These are phyloP conservation scores for Tylopilus rubrobrunneus DNA, from an alignment of 768 basidiomycete species.

Conservation along the genomic window DNA sequence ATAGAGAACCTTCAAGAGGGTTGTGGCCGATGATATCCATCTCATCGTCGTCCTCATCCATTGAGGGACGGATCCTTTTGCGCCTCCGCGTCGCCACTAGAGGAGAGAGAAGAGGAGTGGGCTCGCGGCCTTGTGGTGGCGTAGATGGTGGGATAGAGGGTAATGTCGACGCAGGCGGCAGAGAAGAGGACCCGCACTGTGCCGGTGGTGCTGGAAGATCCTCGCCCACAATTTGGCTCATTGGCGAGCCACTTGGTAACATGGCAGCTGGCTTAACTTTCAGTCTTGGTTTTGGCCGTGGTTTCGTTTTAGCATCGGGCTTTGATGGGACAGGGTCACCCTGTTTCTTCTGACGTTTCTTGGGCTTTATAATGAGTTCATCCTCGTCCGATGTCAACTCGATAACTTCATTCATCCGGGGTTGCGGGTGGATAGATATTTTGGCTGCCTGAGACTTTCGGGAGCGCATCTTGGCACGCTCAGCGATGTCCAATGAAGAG, in stretches of 20 bases:
- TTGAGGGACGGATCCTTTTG: conserved; percentile 15
- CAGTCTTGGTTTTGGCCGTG: conserved; percentile 24
- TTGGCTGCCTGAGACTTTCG: conserved; percentile 29
- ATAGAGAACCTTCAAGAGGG: not conserved
- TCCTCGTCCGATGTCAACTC: conserved; percentile 45
- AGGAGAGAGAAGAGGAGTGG: conserved; percentile 26
- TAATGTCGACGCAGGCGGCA: conserved; percentile 33
- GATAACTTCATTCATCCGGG: conserved; percentile 35
- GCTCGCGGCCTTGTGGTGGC: conserved; percentile 21
- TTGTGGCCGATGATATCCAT: conserved; percentile 9
- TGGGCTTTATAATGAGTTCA: conserved; percentile 31
- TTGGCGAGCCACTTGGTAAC: conserved; percentile 18
- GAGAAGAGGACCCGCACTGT: conserved; percentile 22
- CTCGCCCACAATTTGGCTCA: conserved; percentile 4
- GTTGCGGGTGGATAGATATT: not conserved
- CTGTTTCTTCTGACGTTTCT: conserved; percentile 31
- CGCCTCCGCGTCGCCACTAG: conserved; percentile 21
- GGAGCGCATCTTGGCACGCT: conserved; percentile 54
- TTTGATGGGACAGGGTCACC: conserved; percentile 24
- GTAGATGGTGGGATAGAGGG: conserved; percentile 26
- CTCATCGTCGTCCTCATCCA: conserved; percentile 12
- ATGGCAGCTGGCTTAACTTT: conserved; percentile 14
- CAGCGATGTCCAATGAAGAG: conserved; percentile 42
- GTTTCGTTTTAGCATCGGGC: conserved; percentile 23
- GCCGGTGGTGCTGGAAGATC: conserved; percentile 34